Evolutionary conservation across 1,284 basidiomycete genomes (phyloP), one percentile per base, ranked within the genome.

Genomic region (Pseudozyma hubeiensis): DNA sequence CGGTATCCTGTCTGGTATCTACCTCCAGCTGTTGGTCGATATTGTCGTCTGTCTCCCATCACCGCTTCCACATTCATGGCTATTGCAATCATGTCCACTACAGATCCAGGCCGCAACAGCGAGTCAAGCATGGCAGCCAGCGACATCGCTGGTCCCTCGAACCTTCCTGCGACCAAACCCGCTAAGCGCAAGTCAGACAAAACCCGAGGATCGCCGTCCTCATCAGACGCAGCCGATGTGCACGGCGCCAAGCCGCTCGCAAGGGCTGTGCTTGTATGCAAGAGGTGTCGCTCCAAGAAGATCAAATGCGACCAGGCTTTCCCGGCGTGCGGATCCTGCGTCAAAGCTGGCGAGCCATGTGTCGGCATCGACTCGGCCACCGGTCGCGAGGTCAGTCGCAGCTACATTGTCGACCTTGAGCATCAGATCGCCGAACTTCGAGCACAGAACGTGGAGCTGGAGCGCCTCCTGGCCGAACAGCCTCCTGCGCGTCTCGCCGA

Each of bases 251-350:
- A 71, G 46, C 72, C 72, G 16, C 64, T 75, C 7, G 67, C 67
- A 9, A 53, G 72, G 6, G 67, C 72, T 5, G 67, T 75, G 14
- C 58, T 75, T 8, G 72, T 75, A 39, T 75, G 72, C 59, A 70
- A 70, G 41, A 51, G 72, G 31, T 75, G 72, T 40, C 63, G 72
- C 3, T 70, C 72, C 46, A 75, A 75, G 34, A 75, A 75, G 64
- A 75, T 71, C 67, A 75, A 75, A 37, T 75, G 72, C 35, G 72
- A 75, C 44, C 72, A 70, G 34, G 72, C 63, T 16, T 75, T 75
- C 33, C 72, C 72, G 17, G 67, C 72, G 13, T 75, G 72, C 24
- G 72, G 72, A 40, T 70, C 72, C 7, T 75, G 72, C 35, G 67
- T 75, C 72, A 75, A 75, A 37, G 72, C 72, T 0, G 59, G 64